Conservation (phyloP, 2,329 filamentous ascomycete genomes). For the Neonectria magnoliae region DNA sequence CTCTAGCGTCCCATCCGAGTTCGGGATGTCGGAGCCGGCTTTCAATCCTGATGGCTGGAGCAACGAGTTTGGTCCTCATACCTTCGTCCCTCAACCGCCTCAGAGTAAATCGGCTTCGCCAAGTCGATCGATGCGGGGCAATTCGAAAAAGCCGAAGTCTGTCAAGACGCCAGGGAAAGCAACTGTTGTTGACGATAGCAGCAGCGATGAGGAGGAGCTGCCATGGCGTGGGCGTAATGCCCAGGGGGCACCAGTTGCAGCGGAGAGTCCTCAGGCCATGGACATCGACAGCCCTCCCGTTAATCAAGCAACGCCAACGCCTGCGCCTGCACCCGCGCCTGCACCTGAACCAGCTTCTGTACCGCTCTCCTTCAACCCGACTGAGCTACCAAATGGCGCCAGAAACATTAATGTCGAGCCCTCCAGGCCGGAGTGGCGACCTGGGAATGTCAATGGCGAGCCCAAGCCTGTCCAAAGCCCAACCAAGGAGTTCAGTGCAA, state of each 20-base stretch:
- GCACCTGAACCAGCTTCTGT: conserved; percentile 25
- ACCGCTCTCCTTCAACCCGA: conserved; percentile 29
- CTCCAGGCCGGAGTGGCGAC: conserved; percentile 67
- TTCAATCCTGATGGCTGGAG: conserved; percentile 66
- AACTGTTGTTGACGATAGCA: conserved; percentile 59
- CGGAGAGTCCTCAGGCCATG: conserved; percentile 68
- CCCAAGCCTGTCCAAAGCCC: conserved; percentile 37
- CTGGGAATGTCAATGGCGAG: conserved; percentile 54
- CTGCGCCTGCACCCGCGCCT: neutral
- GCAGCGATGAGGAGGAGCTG: conserved; percentile 54
- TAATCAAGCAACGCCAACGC: conserved; percentile 36
- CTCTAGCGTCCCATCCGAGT: conserved; percentile 34
- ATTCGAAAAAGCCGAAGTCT: conserved; percentile 69
- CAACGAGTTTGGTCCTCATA: conserved; percentile 63
- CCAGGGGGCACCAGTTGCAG: conserved; percentile 40
- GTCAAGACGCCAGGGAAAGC: conserved; percentile 61
- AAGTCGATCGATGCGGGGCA: conserved; percentile 54
- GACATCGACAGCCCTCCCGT: conserved; percentile 68
- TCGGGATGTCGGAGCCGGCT: conserved; percentile 40
- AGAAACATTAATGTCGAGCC: conserved; percentile 69
- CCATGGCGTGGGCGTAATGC: conserved; percentile 49
- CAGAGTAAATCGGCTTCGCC: conserved; percentile 55
- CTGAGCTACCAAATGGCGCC: conserved; percentile 41
- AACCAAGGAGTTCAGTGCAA: conserved; percentile 44
- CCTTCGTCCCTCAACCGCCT: conserved; percentile 60